Evolutionary conservation across 257 asterid species (phyloP), one percentile per base, ranked within the genome.

Genomic region (Solanum lycopersicoides): DNA sequence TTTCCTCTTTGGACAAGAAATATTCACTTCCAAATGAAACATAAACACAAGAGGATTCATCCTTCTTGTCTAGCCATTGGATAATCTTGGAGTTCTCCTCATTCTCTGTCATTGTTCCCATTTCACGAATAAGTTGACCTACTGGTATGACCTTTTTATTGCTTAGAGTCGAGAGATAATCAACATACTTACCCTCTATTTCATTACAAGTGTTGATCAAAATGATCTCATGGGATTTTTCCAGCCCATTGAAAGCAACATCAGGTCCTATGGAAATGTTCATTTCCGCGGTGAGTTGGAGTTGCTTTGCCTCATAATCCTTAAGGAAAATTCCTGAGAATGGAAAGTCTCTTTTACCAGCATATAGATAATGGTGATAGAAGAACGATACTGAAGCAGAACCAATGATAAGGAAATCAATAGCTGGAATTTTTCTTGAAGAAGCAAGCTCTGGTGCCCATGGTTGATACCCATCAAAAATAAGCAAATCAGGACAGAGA

Each of bases 21-120:
- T 88, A 87, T 60, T 92, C 95, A 68, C 93, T 91, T 15, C 95
- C 95, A 86, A 90, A 90, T 1, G 95, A 90, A 86, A 91, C 90
- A 85, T 75, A 90, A 23, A 92, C 87, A 6, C 90, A 88, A 12
- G 95, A 92, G 50, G 77, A 39, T 18, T 12, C 74, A 10, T 16
- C 72, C 75, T 89, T 91, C 50, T 42, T 82, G 76, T 71, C 83
- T 56, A 92, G 20, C 93, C 93, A 91, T 42, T 85, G 21, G 39
- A 89, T 13, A 76, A 92, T 88, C 73, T 84, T 88, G 15, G 86
- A 35, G 21, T 84, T 68, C 41, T 60, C 76, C 60, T 63, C 56
- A 83, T 82, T 88, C 5, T 30, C 84, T 13, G 73, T 87, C 2
- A 32, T 76, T 25, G 7, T 13, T 11, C 41, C n/a, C 66, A 9